Evolutionary conservation across 2,329 filamentous ascomycete genomes (phyloP), one percentile per base, ranked within the genome.

Genomic region (Trichoderma koningiopsis): DNA sequence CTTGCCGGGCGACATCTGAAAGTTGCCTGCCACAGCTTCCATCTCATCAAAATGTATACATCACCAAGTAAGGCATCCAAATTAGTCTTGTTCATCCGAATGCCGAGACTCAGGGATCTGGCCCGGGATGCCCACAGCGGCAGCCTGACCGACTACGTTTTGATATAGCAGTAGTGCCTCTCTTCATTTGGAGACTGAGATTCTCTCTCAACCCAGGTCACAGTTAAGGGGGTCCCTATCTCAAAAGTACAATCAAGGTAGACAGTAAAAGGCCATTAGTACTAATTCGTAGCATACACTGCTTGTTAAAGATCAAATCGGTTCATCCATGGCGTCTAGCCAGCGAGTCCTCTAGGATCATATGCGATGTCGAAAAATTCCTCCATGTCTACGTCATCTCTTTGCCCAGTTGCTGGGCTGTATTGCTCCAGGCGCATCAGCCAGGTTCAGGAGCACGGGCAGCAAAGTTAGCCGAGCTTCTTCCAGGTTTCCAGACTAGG

Each of bases 191-290:
- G 3, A 8, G 47, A 33, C 47, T 37, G 49, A 49, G 31, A 64
- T 64, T 59, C 43, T 37, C 35, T 37, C 35, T 52, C n/a, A 13
- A 40, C 56, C 56, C 56, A 59, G 56, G 35, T 22, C 14, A 27
- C 19, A 8, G 37, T 37, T 64, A 64, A 64, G 61, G 61, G 60
- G 61, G 61, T 64, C 61, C 61, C 61, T 64, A 55, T 55, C 61
- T 27, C 61, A 14, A 31, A 31, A 10, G 43, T 16, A 35, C 14
- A n/a, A 10, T 19, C 7, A 43, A 43, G 16, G 19, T 43, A 43
- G 37, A 43, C 5, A 19, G 33, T 8, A 10, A 35, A 35, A 35
- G 16, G 16, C 8, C 16, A 8, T 49, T 24, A 49, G 4, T 14
- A 24, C 22, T 24, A 7, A 11, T 22, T 14, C 27, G 47, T 22